phyloP scores from a whole-genome alignment of 805 yeast species.

The Schizosaccharomyces octosporus region DNA sequence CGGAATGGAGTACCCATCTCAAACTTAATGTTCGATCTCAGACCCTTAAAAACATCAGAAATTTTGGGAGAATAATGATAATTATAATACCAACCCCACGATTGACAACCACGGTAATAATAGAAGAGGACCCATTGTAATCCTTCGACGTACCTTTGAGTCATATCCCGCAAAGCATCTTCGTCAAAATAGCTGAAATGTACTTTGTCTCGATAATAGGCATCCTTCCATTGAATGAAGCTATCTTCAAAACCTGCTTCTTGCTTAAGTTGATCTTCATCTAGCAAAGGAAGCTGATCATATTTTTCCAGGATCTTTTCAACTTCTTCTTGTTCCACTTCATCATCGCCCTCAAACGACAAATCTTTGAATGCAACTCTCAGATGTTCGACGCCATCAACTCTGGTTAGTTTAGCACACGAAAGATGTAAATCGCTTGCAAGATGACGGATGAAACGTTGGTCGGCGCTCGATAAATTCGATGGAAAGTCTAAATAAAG shows the following conservation, averaged over 20 bases:
- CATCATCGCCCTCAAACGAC: conserved; percentile 19
- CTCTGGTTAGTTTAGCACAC: not conserved
- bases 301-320: conserved; percentile 25
- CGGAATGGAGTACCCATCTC: conserved; percentile 54
- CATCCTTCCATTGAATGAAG: conserved; percentile 59
- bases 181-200: conserved; percentile 36
- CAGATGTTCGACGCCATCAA: not conserved
- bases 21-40: conserved; percentile 31
- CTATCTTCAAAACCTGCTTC: conserved; percentile 46
- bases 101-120: conserved; percentile 71
- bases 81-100: conserved; percentile 87
- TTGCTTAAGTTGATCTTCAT: conserved; percentile 15
- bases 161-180: conserved; percentile 33
- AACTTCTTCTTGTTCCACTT: conserved; percentile 38
- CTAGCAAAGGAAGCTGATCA: not conserved
- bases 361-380: not conserved
- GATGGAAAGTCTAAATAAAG: not conserved
- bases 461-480: not conserved
- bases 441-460: not conserved
- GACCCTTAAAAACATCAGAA: conserved; percentile 48
- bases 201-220: conserved; percentile 65
- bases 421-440: not conserved
- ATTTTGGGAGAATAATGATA: conserved; percentile 89
- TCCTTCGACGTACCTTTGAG: conserved; percentile 75
- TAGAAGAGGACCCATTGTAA: conserved; percentile 88